These are phyloP conservation scores for Huntiella decipiens DNA, from an alignment of 2,329 filamentous ascomycete species.

Conservation along the genomic window DNA sequence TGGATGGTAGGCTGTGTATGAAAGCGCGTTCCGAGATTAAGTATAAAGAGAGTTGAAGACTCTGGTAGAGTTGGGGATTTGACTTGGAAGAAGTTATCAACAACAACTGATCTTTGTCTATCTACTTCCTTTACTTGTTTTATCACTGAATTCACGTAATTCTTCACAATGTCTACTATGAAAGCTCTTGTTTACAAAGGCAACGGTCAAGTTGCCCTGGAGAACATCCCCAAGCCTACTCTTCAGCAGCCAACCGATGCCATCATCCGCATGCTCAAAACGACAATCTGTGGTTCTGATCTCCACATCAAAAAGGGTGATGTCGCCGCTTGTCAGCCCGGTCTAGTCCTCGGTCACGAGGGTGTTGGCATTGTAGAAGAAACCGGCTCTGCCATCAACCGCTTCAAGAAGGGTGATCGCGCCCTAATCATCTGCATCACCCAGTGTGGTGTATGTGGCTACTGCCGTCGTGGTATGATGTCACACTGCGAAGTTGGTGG, in stretches of 20 bases:
- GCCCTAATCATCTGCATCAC: conserved; percentile 34
- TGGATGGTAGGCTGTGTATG: no score
- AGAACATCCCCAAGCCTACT: conserved; percentile 24
- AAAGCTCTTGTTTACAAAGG: conserved; percentile 27
- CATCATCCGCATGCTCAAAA: conserved; percentile 27
- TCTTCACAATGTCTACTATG: conserved; percentile 18
- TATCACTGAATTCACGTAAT: neutral
- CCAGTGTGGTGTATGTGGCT: conserved; percentile 30
- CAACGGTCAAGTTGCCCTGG: conserved; percentile 18
- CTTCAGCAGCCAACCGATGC: conserved; percentile 27
- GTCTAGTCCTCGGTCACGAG: conserved; percentile 32
- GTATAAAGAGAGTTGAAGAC: no score
- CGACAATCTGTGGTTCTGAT: conserved; percentile 35
- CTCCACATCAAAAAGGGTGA: conserved; percentile 36
- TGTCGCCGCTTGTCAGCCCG: conserved; percentile 27
- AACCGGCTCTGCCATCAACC: conserved; percentile 25
- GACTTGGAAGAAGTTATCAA: no score
- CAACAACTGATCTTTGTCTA: no score
- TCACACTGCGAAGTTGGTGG: conserved; percentile 34
- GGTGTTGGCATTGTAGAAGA: conserved; percentile 30
- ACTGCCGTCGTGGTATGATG: conserved; percentile 30
- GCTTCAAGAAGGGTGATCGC: conserved; percentile 28
- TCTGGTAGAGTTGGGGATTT: no score
- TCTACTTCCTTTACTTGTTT: neutral
- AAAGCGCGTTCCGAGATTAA: no score